These are phyloP conservation scores for Starmerella vaccinii DNA, from an alignment of 805 yeast species.

Conservation along the genomic window DNA sequence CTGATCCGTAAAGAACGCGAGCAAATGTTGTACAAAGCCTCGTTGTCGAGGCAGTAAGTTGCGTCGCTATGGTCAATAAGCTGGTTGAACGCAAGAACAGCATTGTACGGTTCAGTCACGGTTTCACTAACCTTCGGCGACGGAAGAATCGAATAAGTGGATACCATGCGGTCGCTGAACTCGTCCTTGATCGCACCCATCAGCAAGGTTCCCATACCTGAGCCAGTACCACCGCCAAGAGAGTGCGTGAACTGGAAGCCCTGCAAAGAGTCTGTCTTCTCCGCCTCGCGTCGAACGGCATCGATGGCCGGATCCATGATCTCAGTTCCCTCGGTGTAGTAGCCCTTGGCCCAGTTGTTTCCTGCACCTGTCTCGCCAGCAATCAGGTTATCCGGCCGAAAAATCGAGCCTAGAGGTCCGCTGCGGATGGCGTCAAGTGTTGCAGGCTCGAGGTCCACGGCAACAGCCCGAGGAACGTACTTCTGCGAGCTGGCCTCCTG, in stretches of 20 bases:
- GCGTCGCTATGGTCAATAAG: constrained; percentile 86
- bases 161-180: constrained; percentile 93
- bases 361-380: constrained; percentile 93
- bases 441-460: constrained; percentile 91
- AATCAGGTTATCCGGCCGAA: constrained; percentile 86
- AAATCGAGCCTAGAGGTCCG: constrained; percentile 67
- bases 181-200: constrained; percentile 83
- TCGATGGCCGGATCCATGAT: constrained; percentile 85
- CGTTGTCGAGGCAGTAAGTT: constrained; percentile 91
- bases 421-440: constrained; percentile 78
- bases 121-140: constrained; percentile 88
- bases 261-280: constrained; percentile 84
- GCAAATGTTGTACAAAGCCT: constrained; percentile 85
- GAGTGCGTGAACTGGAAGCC: constrained; percentile 88
- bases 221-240: constrained; percentile 91
- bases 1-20: constrained; percentile 70
- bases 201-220: constrained; percentile 90
- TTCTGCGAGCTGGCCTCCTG: constrained; percentile 69
- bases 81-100: constrained; percentile 85
- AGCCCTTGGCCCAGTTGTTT: constrained; percentile 96
- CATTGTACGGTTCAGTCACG: constrained; percentile 91
- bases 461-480: constrained; percentile 89
- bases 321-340: constrained; percentile 95
- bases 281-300: constrained; percentile 88
- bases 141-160: constrained; percentile 91